These are phyloP conservation scores for Irpex sp. DNA, from an alignment of 1,284 basidiomycete species.

Conservation along the genomic window DNA sequence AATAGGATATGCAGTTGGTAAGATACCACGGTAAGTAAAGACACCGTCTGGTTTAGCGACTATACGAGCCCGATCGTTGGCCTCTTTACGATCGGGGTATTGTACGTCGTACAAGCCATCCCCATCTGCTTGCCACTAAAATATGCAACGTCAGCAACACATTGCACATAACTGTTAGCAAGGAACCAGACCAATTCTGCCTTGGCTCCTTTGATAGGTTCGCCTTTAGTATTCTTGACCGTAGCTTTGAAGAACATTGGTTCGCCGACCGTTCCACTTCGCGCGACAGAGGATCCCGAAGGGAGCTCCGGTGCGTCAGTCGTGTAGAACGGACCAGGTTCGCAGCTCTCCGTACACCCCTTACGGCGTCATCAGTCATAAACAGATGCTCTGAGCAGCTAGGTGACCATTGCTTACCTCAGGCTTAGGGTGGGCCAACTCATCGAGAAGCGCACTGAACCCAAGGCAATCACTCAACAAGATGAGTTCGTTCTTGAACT, in stretches of 20 bases:
- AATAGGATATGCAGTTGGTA: slow-evolving; percentile 36
- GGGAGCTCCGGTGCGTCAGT: slow-evolving; percentile 33
- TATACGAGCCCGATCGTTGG: slow-evolving; percentile 36
- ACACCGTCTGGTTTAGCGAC: slow-evolving; percentile 31
- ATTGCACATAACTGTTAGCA: neutral
- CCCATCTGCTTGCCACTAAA: slow-evolving; percentile 39
- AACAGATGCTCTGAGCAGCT: neutral
- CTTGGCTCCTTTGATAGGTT: slow-evolving; percentile 30
- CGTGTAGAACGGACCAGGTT: slow-evolving; percentile 38
- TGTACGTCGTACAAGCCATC: slow-evolving; percentile 40
- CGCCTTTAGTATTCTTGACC: slow-evolving; percentile 33
- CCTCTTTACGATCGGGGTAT: slow-evolving; percentile 30
- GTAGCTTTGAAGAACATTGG: slow-evolving; percentile 33
- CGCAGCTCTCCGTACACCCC: slow-evolving; percentile 37
- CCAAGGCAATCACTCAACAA: slow-evolving; percentile 39
- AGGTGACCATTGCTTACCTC: slow-evolving; percentile 17
- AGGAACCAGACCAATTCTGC: slow-evolving; percentile 31
- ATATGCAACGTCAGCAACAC: neutral
- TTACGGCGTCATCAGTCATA: slow-evolving; percentile 5
- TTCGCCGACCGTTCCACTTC: slow-evolving; percentile 30
- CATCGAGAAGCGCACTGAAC: slow-evolving; percentile 36
- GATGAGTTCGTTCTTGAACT: slow-evolving; percentile 39
- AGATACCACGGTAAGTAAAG: slow-evolving; percentile 35
- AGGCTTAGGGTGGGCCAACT: slow-evolving; percentile 36
- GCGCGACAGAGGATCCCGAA: slow-evolving; percentile 33